Evolutionary conservation across 78 protist species (phyloP), one percentile per base, ranked within the genome.

Genomic region (Guillardia theta): DNA sequence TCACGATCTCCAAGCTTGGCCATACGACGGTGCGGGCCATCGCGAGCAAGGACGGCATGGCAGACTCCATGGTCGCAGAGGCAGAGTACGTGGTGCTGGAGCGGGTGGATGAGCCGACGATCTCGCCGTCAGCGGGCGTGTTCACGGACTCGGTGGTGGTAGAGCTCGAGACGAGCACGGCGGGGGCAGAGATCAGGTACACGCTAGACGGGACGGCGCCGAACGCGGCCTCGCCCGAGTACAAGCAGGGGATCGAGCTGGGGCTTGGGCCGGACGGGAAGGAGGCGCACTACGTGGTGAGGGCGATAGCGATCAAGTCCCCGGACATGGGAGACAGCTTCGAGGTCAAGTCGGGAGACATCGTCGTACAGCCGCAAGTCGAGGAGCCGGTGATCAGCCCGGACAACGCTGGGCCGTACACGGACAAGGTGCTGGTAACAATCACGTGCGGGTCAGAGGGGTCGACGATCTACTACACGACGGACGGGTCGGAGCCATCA

Each of bases 291-390:
- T 70, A 33, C 6, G 83, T 70, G 83, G 50, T 80, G 33, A 80
- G 45, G 50, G 90, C 90, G 58, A n/a, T 37, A 0, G 90, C 90
- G 44, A 43, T 44, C 48, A 44, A 80, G 48, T 12, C 87, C 24
- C 41, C 41, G 41, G 90, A 10, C 0, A 80, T 80, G 90, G 90
- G 90, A 0, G 90, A 80, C 90, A 80, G 90, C 90, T 46, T 0
- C 46, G 50, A 10, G 12, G 50, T 48, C 36, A 43, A 46, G 2
- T 70, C 83, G 4, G 83, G 33, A 0, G 83, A 15, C 36, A 0
- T 70, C 41, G 41, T 33, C 10, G 45, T 70, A 4, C 83, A 70
- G 41, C 83, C 83, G 41, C 83, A 70, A 43, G 83, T 70, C 33
- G 33, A 53, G 62, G 18, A 12, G 12, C 62, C 62, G 18, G 62